Base-by-base conservation (phyloP, 345 rosid species). In the Aquilaria sinensis region DNA sequence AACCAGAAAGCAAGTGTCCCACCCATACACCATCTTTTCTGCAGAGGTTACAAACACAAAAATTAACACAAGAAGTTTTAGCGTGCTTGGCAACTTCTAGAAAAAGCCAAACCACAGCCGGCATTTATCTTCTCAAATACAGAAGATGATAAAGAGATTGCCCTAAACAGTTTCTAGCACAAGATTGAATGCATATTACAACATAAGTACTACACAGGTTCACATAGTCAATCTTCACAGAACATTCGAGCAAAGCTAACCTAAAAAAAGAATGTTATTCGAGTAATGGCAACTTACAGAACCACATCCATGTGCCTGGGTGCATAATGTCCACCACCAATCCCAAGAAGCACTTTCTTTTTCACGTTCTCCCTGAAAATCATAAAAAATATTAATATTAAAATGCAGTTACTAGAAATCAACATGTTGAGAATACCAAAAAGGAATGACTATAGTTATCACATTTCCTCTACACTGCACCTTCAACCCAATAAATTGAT, bases 271-370 rank as follows among this genome's bases (percentile, higher is more conserved):
- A 47, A 51, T 51, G 23, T 14, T 13, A 8, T 16, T 14, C 41
- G 31, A 37, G 43, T 55, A 4, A 61, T 7, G 30, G 47, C 12
- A 63, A 79, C 97, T 78, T 82, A 93, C 98, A 67, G 30, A 63
- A 62, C 94, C 67, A 90, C 72, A 71, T 90, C 96, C 96, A 78
- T 83, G 61, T 93, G 98, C 52, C 96, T 85, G 68, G 97, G 97
- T 31, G 90, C 97, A 64, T 90, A 93, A 73, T 90, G 95, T 64
- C 96, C 98, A 65, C 98, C 95, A 52, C 95, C 98, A 56, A 93
- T 76, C 58, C 96, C 98, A 57, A 90, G 70, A 33, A 90, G 97
- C 51, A 90, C 90, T 68, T 78, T 93, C 61, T 76, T 77, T 60
- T 77, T 86, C 15, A 73, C 70, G n/a, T 54, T 79, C 60, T 75